Evolutionary conservation across 305 asterid species (phyloP).

Genomic region (Solanum hybrid): DNA sequence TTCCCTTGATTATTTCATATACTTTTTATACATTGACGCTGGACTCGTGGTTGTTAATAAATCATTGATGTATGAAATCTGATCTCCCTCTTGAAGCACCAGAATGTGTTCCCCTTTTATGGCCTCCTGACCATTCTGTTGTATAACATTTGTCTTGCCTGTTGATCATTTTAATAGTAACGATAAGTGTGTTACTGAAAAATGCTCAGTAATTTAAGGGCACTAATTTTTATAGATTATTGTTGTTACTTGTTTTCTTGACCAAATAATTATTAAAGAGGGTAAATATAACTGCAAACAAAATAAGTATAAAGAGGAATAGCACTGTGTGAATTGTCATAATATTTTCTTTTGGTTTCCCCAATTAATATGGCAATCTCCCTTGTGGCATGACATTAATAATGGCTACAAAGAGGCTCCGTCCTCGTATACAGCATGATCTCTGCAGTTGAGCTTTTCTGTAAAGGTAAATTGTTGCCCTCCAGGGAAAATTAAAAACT

Average conservation of each 20-base stretch:
- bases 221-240: background rate
- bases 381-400: slow-evolving; percentile 28
- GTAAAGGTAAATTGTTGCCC: slow-evolving; percentile 60
- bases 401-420: slow-evolving; percentile 59
- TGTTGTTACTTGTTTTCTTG: background rate
- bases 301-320: background rate
- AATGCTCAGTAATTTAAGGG: background rate
- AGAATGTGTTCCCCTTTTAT: background rate
- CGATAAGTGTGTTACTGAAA: background rate
- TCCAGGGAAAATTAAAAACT: slow-evolving; percentile 27
- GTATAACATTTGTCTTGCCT: background rate
- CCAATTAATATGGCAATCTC: background rate
- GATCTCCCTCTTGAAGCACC: background rate
- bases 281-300: background rate
- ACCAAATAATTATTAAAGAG: background rate
- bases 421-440: slow-evolving; percentile 37
- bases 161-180: background rate
- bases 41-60: background rate
- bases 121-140: background rate
- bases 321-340: no score
- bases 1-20: background rate
- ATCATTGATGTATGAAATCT: background rate
- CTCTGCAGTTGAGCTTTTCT: slow-evolving; percentile 70
- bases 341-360: no score
- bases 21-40: background rate